Conservation (phyloP, 352 stramenopile species). For the Blastocystis sp. region DNA sequence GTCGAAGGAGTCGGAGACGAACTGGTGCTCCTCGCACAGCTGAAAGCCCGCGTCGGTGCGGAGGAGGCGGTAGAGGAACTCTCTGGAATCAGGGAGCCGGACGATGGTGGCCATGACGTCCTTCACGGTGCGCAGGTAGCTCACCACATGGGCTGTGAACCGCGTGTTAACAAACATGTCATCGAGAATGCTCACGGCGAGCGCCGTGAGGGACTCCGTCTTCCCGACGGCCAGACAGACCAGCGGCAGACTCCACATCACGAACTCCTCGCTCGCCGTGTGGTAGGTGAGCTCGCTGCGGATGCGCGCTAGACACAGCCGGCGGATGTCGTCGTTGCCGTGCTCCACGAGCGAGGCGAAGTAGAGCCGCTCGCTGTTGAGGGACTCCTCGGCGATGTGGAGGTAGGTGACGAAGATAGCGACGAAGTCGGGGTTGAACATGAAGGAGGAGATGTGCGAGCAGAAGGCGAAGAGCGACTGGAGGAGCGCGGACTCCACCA, state of each 20-base stretch:
- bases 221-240: slow-evolving; percentile 6
- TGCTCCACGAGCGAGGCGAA: slow-evolving; percentile 30
- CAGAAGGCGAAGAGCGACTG: background rate
- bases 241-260: slow-evolving; percentile 52
- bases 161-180: background rate
- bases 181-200: slow-evolving; percentile 18
- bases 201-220: background rate
- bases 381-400: slow-evolving; percentile 12
- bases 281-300: background rate
- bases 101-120: slow-evolving; percentile 12
- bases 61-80: slow-evolving; percentile 2
- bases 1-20: slow-evolving; percentile 19
- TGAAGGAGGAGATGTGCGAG: background rate
- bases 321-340: slow-evolving; percentile 19
- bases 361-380: background rate
- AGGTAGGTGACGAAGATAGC: slow-evolving; percentile 16
- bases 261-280: slow-evolving; percentile 41
- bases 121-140: background rate
- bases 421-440: slow-evolving; percentile 51
- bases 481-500: background rate
- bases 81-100: background rate
- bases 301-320: slow-evolving; percentile 34
- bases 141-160: slow-evolving; percentile 18
- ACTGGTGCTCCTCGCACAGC: slow-evolving; percentile 3
- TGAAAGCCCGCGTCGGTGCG: background rate